Evolutionary conservation across 2,329 filamentous ascomycete genomes (phyloP).

Genomic region (Colletotrichum cuscutae): DNA sequence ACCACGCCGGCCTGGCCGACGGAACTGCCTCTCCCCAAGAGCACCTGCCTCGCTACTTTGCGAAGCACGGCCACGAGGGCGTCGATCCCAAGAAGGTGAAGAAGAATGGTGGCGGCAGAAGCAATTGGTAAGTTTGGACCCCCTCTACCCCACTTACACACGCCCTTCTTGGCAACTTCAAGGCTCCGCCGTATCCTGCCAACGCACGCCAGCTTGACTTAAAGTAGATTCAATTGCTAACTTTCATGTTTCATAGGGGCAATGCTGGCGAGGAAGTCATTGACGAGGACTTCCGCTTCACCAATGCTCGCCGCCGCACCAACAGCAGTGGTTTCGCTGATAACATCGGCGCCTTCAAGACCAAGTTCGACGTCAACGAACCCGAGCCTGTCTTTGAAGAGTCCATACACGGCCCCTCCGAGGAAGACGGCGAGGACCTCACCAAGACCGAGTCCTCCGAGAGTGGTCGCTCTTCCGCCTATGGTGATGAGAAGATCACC

Average conservation of each 20-base stretch:
- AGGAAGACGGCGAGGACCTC: conserved; percentile 62
- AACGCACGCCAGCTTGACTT: neutral
- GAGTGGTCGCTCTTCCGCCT: conserved; percentile 65
- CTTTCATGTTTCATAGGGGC: conserved; percentile 70
- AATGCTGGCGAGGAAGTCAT: conserved; percentile 83
- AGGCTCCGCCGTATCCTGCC: neutral
- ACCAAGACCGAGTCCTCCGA: conserved; percentile 69
- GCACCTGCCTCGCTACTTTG: conserved; percentile 90
- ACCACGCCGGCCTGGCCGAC: conserved; percentile 83
- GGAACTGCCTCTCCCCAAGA: conserved; percentile 76
- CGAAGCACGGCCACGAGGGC: conserved; percentile 84
- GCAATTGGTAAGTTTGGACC: conserved; percentile 81
- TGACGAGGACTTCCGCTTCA: conserved; percentile 84
- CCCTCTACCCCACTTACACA: conserved; percentile 31
- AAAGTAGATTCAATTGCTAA: conserved; percentile 9
- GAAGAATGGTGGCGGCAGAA: conserved; percentile 93
- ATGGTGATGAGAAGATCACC: conserved; percentile 59
- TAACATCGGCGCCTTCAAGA: conserved; percentile 84
- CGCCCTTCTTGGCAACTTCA: neutral
- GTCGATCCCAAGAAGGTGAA: conserved; percentile 92
- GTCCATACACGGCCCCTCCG: conserved; percentile 75
- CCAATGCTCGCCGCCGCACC: conserved; percentile 88
- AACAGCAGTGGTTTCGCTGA: conserved; percentile 84
- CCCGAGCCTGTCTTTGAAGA: conserved; percentile 94
- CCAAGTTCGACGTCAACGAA: conserved; percentile 95